phyloP scores from a whole-genome alignment of 176 grass and related monocot genomes.

The Oryza officinalis region DNA sequence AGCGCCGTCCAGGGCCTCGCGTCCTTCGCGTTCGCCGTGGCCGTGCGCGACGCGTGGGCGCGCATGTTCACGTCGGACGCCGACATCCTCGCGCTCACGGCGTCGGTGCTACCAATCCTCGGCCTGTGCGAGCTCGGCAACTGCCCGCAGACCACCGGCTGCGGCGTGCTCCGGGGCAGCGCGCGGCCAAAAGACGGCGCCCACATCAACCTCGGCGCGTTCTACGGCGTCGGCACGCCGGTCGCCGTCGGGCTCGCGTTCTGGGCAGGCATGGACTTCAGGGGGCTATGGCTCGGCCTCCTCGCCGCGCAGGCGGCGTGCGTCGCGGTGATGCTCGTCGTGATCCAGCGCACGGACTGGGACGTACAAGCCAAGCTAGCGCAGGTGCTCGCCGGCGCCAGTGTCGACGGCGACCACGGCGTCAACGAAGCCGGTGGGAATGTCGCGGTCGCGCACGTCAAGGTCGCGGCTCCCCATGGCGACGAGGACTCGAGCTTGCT shows the following conservation, averaged over 20 bases:
- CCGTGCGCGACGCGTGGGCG: slow-evolving; percentile 74
- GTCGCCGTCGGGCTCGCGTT: slow-evolving; percentile 75
- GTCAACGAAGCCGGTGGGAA: slow-evolving; percentile 38
- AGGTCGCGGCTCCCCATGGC: slow-evolving; percentile 48
- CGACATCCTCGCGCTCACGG: slow-evolving; percentile 66
- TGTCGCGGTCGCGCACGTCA: slow-evolving; percentile 40
- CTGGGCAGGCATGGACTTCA: slow-evolving; percentile 63
- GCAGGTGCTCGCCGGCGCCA: slow-evolving; percentile 58
- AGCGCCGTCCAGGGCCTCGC: slow-evolving; percentile 60
- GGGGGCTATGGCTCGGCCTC: slow-evolving; percentile 86
- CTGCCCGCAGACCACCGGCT: slow-evolving; percentile 94
- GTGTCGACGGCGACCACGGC: neutral
- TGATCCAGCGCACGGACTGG: slow-evolving; percentile 76
- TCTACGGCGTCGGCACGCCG: slow-evolving; percentile 86
- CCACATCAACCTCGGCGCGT: slow-evolving; percentile 76
- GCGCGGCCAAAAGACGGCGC: slow-evolving; percentile 82
- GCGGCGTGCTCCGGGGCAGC: slow-evolving; percentile 86
- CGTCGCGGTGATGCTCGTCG: slow-evolving; percentile 71
- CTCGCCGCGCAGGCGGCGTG: slow-evolving; percentile 77
- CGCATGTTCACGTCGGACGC: slow-evolving; percentile 78
- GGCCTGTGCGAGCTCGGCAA: slow-evolving; percentile 95
- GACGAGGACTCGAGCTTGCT: slow-evolving; percentile 62
- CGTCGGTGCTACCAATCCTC: slow-evolving; percentile 80
- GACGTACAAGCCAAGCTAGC: slow-evolving; percentile 57
- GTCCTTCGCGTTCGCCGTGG: slow-evolving; percentile 60